These are phyloP conservation scores for Salix viminalis DNA, from an alignment of 345 rosid species.

Conservation along the genomic window DNA sequence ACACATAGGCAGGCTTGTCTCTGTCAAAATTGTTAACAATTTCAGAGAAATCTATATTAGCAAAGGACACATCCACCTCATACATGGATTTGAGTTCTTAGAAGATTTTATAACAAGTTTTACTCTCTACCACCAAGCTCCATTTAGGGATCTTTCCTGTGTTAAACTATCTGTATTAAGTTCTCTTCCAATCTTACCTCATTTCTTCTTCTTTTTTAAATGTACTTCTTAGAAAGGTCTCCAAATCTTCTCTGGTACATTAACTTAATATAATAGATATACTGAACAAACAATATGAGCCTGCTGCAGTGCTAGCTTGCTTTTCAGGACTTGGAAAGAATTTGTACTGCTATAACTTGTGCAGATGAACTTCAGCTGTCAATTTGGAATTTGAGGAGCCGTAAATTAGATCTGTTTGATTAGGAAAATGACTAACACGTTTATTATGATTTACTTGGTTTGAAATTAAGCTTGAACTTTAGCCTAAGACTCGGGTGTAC, in stretches of 20 bases:
- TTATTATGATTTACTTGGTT: background rate
- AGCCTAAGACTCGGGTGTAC: background rate
- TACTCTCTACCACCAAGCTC: background rate
- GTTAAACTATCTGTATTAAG: background rate
- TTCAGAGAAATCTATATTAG: too few species aligned
- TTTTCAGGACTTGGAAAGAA: background rate
- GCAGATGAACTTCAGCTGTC: background rate
- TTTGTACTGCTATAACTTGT: background rate
- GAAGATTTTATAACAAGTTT: too few species aligned
- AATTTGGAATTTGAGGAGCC: background rate
- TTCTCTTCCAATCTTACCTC: background rate
- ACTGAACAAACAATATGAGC: background rate
- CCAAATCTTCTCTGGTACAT: background rate
- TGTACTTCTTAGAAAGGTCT: background rate
- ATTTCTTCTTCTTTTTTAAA: background rate
- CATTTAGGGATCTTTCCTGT: background rate
- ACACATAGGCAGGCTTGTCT: too few species aligned
- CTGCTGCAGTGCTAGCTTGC: background rate
- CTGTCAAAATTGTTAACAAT: too few species aligned
- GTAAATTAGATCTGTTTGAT: slow-evolving; percentile 5
- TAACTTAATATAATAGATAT: background rate
- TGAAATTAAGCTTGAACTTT: background rate
- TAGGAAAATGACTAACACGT: background rate
- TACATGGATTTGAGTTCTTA: too few species aligned
- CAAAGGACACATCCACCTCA: too few species aligned